phyloP scores from a whole-genome alignment of 202 grass and related monocot genomes.

The Bolboschoenoplectus hybrid region DNA sequence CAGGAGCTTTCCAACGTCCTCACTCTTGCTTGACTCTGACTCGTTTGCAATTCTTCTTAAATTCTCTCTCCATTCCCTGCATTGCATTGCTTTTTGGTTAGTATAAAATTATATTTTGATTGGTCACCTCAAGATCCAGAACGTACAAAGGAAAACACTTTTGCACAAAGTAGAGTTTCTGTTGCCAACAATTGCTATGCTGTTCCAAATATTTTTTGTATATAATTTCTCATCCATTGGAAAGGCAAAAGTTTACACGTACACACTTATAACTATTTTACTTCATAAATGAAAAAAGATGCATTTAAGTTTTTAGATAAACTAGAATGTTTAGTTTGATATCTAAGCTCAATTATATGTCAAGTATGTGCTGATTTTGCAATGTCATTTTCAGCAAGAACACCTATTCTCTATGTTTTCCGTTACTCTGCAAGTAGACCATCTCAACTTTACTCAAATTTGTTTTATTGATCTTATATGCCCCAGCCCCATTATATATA shows the following conservation, averaged over 20 bases:
- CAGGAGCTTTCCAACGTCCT: not conserved
- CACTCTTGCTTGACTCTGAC: not conserved
- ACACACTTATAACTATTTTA: no score
- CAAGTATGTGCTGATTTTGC: not conserved
- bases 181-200: not conserved
- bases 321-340: not conserved
- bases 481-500: no score
- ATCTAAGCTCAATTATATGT: not conserved
- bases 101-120: not conserved
- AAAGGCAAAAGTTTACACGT: not conserved
- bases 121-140: not conserved
- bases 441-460: not conserved
- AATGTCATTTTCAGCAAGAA: not conserved
- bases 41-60: not conserved
- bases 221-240: not conserved
- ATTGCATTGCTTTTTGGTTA: not conserved
- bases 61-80: constrained; percentile 5
- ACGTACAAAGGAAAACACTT: not conserved
- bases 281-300: not conserved
- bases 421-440: not conserved
- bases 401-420: not conserved
- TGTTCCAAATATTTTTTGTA: not conserved
- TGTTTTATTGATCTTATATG: no score
- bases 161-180: not conserved
- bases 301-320: not conserved